Evolutionary conservation across 2,329 filamentous ascomycete genomes (phyloP).

Genomic region (Diaporthe caulivora): DNA sequence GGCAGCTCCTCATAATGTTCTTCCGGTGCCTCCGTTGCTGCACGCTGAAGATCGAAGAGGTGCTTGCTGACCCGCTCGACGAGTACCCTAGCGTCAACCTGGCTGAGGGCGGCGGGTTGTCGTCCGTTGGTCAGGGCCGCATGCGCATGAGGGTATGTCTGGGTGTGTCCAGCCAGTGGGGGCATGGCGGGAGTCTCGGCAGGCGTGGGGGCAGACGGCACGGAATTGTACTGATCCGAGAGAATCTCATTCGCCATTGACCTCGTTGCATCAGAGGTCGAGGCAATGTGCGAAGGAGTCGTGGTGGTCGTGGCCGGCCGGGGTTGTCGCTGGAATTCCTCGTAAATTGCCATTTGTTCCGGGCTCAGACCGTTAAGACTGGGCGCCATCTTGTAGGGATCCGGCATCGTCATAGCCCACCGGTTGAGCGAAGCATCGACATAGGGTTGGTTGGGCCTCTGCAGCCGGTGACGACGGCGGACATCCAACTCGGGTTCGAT

Average conservation of each 20-base stretch:
- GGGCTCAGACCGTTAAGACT: conserved; percentile 79
- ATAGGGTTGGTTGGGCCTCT: conserved; percentile 86
- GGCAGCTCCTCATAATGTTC: conserved; percentile 72
- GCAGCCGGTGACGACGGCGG: conserved; percentile 80
- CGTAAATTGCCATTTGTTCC: conserved; percentile 95
- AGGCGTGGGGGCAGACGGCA: conserved; percentile 70
- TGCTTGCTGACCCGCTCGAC: conserved; percentile 70
- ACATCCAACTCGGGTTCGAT: conserved; percentile 84
- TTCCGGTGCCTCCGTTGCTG: conserved; percentile 65
- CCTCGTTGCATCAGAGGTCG: conserved; percentile 71
- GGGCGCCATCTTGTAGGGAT: conserved; percentile 89
- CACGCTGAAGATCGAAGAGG: conserved; percentile 67
- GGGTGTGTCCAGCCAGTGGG: conserved; percentile 65
- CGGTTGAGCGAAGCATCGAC: conserved; percentile 85
- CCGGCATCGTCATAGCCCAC: conserved; percentile 94
- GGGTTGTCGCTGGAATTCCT: conserved; percentile 92
- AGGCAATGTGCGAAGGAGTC: conserved; percentile 67
- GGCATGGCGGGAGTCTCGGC: conserved; percentile 70
- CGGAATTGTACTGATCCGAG: conserved; percentile 69
- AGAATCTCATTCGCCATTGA: conserved; percentile 74
- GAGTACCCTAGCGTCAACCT: conserved; percentile 65
- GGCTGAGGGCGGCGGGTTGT: conserved; percentile 54
- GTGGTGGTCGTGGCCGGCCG: conserved; percentile 70
- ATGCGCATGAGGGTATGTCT: conserved; percentile 68
- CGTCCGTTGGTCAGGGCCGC: conserved; percentile 64